phyloP scores from a whole-genome alignment of 2,329 filamentous ascomycete genomes.

The Phialophora expanda region DNA sequence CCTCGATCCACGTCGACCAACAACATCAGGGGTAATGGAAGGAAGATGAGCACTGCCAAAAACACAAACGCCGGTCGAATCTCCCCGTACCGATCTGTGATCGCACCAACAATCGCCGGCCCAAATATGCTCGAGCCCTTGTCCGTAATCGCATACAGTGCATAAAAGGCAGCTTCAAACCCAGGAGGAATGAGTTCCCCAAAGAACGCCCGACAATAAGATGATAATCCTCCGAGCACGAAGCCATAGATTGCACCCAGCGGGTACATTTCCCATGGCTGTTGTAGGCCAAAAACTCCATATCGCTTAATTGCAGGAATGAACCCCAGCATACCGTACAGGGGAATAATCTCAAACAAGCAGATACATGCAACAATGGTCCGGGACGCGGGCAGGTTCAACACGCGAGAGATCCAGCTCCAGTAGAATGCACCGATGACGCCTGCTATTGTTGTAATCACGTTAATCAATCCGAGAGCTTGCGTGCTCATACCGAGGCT shows the following conservation, averaged over 20 bases:
- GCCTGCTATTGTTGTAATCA: conserved; percentile 83
- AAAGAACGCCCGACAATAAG: conserved; percentile 89
- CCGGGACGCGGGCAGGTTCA: conserved; percentile 76
- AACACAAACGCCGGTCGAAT: conserved; percentile 93
- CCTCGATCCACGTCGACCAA: conserved; percentile 84
- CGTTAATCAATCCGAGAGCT: conserved; percentile 87
- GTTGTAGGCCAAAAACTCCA: conserved; percentile 83
- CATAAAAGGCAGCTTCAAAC: conserved; percentile 94
- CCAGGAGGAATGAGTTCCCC: conserved; percentile 93
- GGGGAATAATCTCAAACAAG: conserved; percentile 87
- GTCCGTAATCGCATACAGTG: conserved; percentile 95
- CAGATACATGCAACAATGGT: conserved; percentile 91
- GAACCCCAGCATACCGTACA: conserved; percentile 89
- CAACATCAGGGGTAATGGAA: conserved; percentile 83
- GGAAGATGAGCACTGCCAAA: conserved; percentile 78
- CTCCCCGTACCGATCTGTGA: conserved; percentile 82
- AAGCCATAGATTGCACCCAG: conserved; percentile 89
- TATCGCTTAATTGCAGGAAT: conserved; percentile 75
- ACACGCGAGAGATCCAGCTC: conserved; percentile 74
- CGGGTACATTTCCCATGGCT: conserved; percentile 96
- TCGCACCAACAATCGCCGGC: conserved; percentile 87
- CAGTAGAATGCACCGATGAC: conserved; percentile 89
- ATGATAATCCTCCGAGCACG: conserved; percentile 88
- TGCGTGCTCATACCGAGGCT: conserved; percentile 87
- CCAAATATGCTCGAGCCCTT: conserved; percentile 95